These are phyloP conservation scores for Stephania yunnanensis DNA, from an alignment of 164 flowering plant genomes.

Conservation along the genomic window DNA sequence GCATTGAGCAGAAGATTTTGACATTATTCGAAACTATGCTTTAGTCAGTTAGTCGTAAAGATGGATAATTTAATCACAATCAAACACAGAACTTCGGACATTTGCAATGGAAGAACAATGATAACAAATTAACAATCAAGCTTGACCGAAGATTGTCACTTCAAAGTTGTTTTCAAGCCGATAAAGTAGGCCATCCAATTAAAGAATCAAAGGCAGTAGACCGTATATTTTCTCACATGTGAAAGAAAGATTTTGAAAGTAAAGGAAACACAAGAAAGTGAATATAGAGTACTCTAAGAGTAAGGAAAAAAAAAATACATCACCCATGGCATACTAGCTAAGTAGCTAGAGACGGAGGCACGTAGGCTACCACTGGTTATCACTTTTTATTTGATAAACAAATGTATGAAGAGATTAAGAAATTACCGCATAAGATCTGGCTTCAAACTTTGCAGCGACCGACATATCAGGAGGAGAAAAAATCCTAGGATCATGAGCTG, in stretches of 20 bases:
- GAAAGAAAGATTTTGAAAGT: neutral
- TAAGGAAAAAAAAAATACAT: too few species aligned
- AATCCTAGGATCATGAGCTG: slow-evolving; percentile 21
- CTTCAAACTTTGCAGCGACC: neutral
- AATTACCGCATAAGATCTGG: neutral
- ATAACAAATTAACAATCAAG: too few species aligned
- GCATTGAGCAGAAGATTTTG: too few species aligned
- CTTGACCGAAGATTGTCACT: too few species aligned
- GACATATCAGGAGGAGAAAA: slow-evolving; percentile 37
- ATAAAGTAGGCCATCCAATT: too few species aligned
- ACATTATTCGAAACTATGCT: neutral
- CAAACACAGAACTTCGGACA: neutral
- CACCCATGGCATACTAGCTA: too few species aligned
- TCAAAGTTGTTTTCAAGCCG: too few species aligned
- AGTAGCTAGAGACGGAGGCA: too few species aligned
- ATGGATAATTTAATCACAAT: neutral
- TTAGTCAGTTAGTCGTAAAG: neutral
- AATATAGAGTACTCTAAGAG: neutral
- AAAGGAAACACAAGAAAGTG: neutral
- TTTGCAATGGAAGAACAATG: neutral
- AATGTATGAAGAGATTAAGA: neutral
- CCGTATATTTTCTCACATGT: neutral
- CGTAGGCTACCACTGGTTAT: neutral
- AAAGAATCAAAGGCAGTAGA: neutral
- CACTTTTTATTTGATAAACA: neutral